Conservation (phyloP, 2,329 filamentous ascomycete genomes). For the Fusarium burgessii region DNA sequence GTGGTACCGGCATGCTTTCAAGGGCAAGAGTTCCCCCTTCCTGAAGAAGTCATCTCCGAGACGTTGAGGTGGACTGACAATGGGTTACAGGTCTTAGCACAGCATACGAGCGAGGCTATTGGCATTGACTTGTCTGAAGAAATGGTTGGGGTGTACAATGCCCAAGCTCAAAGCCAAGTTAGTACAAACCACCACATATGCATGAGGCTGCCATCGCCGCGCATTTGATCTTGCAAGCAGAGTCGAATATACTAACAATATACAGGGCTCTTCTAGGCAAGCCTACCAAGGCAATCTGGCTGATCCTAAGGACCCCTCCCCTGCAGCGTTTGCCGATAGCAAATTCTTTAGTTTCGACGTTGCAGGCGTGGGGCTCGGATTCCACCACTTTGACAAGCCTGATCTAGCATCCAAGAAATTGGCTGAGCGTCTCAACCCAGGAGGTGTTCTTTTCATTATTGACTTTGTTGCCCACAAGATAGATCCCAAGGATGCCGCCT, state of each 20-base stretch:
- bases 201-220: neutral
- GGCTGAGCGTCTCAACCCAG: constrained; percentile 70
- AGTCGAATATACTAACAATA: constrained; percentile 9
- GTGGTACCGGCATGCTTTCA: constrained; percentile 76
- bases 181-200: constrained; percentile 18
- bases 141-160: constrained; percentile 78
- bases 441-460: constrained; percentile 75
- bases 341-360: constrained; percentile 78
- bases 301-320: constrained; percentile 57
- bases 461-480: constrained; percentile 72
- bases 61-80: constrained; percentile 1
- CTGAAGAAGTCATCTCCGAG: neutral
- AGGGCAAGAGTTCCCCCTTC: constrained; percentile 59
- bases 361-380: constrained; percentile 70
- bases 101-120: constrained; percentile 63
- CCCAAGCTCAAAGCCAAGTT: constrained; percentile 66
- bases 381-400: constrained; percentile 77
- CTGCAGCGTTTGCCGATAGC: constrained; percentile 67
- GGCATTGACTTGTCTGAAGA: constrained; percentile 78
- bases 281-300: constrained; percentile 71
- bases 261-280: constrained; percentile 58
- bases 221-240: neutral
- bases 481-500: constrained; percentile 37
- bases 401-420: constrained; percentile 69
- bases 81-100: constrained; percentile 38